These are phyloP conservation scores for Ophiobolus disseminans DNA, from an alignment of 2,329 filamentous ascomycete genomes.

Conservation along the genomic window DNA sequence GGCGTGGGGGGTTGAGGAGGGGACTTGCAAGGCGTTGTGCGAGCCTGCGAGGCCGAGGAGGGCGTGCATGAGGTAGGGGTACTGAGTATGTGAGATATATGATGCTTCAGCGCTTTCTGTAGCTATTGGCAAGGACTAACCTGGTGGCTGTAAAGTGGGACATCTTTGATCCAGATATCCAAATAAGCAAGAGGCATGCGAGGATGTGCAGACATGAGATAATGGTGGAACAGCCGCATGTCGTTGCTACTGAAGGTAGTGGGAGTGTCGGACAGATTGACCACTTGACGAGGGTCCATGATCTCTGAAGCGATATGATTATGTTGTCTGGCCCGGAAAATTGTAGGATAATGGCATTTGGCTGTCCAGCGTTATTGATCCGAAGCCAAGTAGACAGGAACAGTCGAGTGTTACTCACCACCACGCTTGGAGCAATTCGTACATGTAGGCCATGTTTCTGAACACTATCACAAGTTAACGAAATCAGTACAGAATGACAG, in stretches of 20 bases:
- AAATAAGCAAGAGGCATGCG: conserved; percentile 22
- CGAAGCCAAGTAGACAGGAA: not conserved
- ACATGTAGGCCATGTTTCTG: conserved; percentile 49
- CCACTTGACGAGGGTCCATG: conserved; percentile 15
- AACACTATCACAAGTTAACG: conserved; percentile 32
- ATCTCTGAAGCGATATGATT: conserved; percentile 18
- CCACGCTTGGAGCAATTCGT: conserved; percentile 47
- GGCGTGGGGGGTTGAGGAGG: conserved; percentile 9
- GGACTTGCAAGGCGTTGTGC: conserved; percentile 25
- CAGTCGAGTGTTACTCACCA: conserved; percentile 4
- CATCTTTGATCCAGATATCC: conserved; percentile 22
- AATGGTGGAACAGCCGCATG: conserved; percentile 62
- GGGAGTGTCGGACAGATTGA: conserved; percentile 24
- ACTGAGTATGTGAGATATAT: conserved; percentile 18
- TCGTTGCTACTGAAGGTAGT: conserved; percentile 53
- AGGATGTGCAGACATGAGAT: conserved; percentile 53
- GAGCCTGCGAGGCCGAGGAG: conserved; percentile 34
- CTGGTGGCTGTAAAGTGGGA: conserved; percentile 22
- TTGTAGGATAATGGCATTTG: conserved; percentile 42
- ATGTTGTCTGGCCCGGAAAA: conserved; percentile 22
- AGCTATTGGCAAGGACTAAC: conserved; percentile 8
- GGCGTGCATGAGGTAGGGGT: conserved; percentile 32
- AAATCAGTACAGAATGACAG: not conserved
- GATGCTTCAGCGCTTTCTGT: not conserved
- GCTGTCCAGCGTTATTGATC: conserved; percentile 5